phyloP scores from a whole-genome alignment of 352 stramenopile species.

The Globisporangium nodosum region DNA sequence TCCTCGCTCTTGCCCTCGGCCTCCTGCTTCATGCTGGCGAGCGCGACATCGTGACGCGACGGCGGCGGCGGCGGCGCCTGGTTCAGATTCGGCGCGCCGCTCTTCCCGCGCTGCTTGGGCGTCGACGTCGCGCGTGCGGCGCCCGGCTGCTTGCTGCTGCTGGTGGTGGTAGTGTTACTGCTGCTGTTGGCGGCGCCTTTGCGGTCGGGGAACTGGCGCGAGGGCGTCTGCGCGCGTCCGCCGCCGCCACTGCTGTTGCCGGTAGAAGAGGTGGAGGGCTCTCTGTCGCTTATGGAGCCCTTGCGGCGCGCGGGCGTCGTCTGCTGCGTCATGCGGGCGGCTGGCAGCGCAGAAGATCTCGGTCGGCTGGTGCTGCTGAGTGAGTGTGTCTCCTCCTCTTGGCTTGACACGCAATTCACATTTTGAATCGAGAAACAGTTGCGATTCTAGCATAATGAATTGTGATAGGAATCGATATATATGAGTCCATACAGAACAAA shows the following conservation, averaged over 20 bases:
- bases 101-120: slow-evolving; percentile 15
- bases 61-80: not conserved
- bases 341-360: not conserved
- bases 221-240: slow-evolving; percentile 11
- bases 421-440: no score
- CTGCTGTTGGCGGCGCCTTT: not conserved
- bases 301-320: slow-evolving; percentile 7
- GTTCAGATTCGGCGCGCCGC: not conserved
- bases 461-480: no score
- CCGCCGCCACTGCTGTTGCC: not conserved
- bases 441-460: not conserved
- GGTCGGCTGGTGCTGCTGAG: not conserved
- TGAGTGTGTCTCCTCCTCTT: not conserved
- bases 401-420: not conserved
- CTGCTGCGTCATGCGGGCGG: slow-evolving; percentile 8
- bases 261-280: not conserved
- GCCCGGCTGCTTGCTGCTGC: not conserved
- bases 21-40: slow-evolving; percentile 29
- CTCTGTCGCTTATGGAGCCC: slow-evolving; percentile 12
- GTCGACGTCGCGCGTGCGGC: slow-evolving; percentile 10
- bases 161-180: not conserved
- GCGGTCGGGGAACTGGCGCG: slow-evolving; percentile 7
- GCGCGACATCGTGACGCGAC: slow-evolving; percentile 22
- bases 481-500: no score
- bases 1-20: slow-evolving; percentile 29